These are phyloP conservation scores for Rosa rugosa DNA, from an alignment of 306 rosid genomes.

Conservation along the genomic window DNA sequence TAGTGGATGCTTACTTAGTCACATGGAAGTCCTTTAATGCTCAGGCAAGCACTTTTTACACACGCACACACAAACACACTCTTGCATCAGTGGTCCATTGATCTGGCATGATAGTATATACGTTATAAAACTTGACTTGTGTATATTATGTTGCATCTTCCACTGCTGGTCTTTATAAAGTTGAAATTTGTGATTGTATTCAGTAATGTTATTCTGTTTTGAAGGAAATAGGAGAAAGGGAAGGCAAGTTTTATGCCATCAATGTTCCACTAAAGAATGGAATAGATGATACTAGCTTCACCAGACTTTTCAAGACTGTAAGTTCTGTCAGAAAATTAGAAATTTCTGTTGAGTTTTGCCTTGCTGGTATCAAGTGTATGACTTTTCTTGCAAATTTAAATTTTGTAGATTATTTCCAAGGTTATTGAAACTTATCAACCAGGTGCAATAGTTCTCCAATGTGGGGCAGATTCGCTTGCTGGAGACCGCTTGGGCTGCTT, in stretches of 20 bases:
- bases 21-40: background rate
- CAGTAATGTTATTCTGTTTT: slow-evolving; percentile 46
- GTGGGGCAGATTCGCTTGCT: slow-evolving; percentile 99
- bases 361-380: slow-evolving; percentile 21
- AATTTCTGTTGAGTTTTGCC: slow-evolving; percentile 21
- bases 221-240: slow-evolving; percentile 98
- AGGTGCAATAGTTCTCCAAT: slow-evolving; percentile 94
- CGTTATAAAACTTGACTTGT: slow-evolving; percentile 9
- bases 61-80: background rate
- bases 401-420: slow-evolving; percentile 83
- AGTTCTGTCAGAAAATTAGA: slow-evolving; percentile 37
- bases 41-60: background rate
- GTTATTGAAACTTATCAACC: slow-evolving; percentile 95
- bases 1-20: background rate
- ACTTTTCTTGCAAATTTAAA: slow-evolving; percentile 20
- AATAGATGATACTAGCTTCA: slow-evolving; percentile 96
- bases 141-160: background rate
- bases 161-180: background rate
- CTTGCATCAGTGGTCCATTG: background rate
- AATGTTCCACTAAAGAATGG: slow-evolving; percentile 98
- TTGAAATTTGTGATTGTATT: slow-evolving; percentile 32
- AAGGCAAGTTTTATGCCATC: slow-evolving; percentile 96
- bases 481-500: slow-evolving; percentile 99
- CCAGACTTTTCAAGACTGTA: slow-evolving; percentile 90
- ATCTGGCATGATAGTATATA: background rate